Percentiles rank a stretch among this genome's conserved stretches.
Conservation (phyloP, 306 rosid genomes). For the Castanospermum australe region DNA sequence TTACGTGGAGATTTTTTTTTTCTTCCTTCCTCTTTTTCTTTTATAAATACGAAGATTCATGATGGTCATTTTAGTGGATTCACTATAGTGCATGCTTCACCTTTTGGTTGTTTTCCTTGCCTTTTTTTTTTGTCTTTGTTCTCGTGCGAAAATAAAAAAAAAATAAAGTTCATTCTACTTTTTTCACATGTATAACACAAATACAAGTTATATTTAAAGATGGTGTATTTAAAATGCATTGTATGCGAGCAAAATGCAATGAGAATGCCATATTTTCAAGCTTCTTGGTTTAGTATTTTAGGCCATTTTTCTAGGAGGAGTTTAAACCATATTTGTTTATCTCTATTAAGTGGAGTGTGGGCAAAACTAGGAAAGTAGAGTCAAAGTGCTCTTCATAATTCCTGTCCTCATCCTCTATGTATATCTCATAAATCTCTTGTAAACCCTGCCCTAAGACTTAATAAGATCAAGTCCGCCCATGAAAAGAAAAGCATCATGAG, state of each 20-base stretch:
- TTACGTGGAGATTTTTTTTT: conserved; percentile 28
- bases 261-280: background rate
- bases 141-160: conserved; percentile 31
- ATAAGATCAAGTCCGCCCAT: conserved; percentile 19
- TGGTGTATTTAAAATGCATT: no score
- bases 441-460: conserved; percentile 14
- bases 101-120: conserved; percentile 50
- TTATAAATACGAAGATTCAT: conserved; percentile 58
- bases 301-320: conserved; percentile 1
- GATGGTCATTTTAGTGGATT: conserved; percentile 70
- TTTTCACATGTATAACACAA: conserved; percentile 58
- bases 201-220: conserved; percentile 20
- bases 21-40: conserved; percentile 43
- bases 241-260: conserved; percentile 15
- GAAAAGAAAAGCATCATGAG: conserved; percentile 17
- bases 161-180: conserved; percentile 51
- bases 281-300: conserved; percentile 20
- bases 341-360: conserved; percentile 28
- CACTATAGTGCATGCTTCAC: conserved; percentile 63
- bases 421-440: background rate
- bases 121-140: conserved; percentile 15
- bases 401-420: background rate
- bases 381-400: conserved; percentile 9
- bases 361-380: conserved; percentile 22
- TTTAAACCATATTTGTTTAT: conserved; percentile 23